Percentiles rank a stretch among this genome's conserved stretches.
These are phyloP conservation scores for Fusarium sp. DNA, from an alignment of 2,329 filamentous ascomycete species.

Conservation along the genomic window DNA sequence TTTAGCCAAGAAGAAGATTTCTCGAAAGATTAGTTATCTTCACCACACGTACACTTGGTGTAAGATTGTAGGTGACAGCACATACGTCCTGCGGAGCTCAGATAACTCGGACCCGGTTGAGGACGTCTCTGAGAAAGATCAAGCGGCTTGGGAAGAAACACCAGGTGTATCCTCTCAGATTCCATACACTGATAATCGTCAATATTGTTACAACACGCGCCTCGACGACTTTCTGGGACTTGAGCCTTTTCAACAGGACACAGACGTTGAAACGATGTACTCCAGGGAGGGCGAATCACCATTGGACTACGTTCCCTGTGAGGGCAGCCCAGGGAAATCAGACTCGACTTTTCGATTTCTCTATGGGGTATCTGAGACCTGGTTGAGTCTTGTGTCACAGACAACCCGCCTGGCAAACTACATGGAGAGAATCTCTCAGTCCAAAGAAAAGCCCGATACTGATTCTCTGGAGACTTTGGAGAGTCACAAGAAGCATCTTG, in stretches of 20 bases:
- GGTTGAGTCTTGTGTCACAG: slow-evolving; percentile 22
- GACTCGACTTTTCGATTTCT: slow-evolving; percentile 10
- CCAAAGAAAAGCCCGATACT: background rate
- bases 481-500: background rate
- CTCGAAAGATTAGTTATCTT: slow-evolving; percentile 12
- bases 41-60: slow-evolving; percentile 22
- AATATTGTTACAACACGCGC: background rate
- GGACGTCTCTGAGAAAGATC: background rate
- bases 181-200: background rate
- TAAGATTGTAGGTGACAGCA: slow-evolving; percentile 16
- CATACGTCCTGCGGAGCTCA: background rate
- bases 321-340: background rate
- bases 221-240: background rate
- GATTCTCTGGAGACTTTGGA: background rate
- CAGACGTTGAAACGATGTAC: background rate
- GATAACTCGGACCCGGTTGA: background rate
- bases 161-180: background rate
- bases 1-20: slow-evolving; percentile 9
- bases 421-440: background rate
- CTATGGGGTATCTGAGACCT: slow-evolving; percentile 14
- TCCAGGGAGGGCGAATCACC: background rate
- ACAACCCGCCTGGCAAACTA: slow-evolving; percentile 12
- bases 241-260: background rate
- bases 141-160: background rate
- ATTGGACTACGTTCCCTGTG: background rate